These are phyloP conservation scores for Selaginella tamariscina DNA, from an alignment of 75 land plant species.

Conservation along the genomic window DNA sequence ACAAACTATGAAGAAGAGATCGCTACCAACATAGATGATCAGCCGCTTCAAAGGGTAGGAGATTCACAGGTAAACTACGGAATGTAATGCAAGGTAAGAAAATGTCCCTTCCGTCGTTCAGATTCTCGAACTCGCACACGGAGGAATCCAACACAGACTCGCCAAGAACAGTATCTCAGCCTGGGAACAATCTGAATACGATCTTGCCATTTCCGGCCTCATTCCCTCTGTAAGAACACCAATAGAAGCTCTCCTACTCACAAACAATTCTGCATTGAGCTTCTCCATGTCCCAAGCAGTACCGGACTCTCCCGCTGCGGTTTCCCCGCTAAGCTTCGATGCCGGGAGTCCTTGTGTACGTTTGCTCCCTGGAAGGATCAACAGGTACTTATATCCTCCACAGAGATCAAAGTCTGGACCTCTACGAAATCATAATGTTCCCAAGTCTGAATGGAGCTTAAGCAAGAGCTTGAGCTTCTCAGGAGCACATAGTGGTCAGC, in stretches of 20 bases:
- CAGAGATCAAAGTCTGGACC: not conserved
- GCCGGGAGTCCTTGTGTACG: not conserved
- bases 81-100: too few relatives aligned
- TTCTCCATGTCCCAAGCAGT: constrained; percentile 3
- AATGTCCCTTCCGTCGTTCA: too few relatives aligned
- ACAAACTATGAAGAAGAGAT: too few relatives aligned
- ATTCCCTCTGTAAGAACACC: not conserved
- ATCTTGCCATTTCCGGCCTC: not conserved
- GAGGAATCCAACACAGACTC: too few relatives aligned
- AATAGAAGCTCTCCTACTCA: not conserved
- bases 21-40: too few relatives aligned
- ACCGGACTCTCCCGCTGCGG: not conserved
- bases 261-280: not conserved
- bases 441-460: not conserved
- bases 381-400: not conserved
- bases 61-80: too few relatives aligned
- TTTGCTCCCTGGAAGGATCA: not conserved
- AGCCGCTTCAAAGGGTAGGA: too few relatives aligned
- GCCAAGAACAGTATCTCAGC: too few relatives aligned
- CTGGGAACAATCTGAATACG: not conserved
- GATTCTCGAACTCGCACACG: too few relatives aligned
- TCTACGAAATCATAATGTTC: too few relatives aligned
- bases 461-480: not conserved
- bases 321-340: not conserved
- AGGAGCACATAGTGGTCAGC: not conserved